Evolutionary conservation across 2,329 filamentous ascomycete genomes (phyloP), one percentile per base, ranked within the genome.

Genomic region (Parascedosporium putredinis): DNA sequence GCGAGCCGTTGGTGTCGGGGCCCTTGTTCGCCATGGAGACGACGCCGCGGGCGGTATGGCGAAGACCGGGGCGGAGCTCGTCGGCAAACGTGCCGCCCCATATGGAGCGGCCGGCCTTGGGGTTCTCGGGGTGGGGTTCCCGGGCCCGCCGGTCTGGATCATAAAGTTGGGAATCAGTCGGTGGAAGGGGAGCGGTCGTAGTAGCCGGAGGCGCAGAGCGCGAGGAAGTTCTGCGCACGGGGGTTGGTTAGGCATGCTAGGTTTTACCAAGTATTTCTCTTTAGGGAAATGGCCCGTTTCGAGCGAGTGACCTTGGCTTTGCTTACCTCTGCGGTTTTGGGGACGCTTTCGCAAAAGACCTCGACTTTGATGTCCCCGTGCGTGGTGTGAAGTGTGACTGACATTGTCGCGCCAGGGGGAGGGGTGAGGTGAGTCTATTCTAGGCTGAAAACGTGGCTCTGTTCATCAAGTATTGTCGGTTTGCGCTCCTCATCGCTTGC

Each of bases 361-460:
- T 97, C 93, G 59, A 97, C 79, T 71, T 97, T 98, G 64, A 98
- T 76, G 67, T 93, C 84, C 63, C 93, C 93, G 49, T 85, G 77
- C 47, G 83, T 87, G 46, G 93, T 98, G 67, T 96, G 89, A 12
- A 98, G 77, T 9, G 80, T 83, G 54, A 83, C 78, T 10, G 80
- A 83, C 80, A 84, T 83, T 56, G 12, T 53, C 47, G 12, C 27
- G 27, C 7, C 12, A 12, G 27, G 12, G 27, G n/a, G n/a, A n/a
- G n/a, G n/a, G n/a, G n/a, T n/a, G n/a, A n/a, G n/a, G n/a, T n/a
- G n/a, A n/a, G 24, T 27, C 5, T 8, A 10, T 38, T 45, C 9
- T 40, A 6, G n/a, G 22, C 14, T 3, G 33, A 18, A 7, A 16
- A 18, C 20, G n/a, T 45, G 8, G 12, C 43, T 2, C 40, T 43